Conservation (phyloP, 306 rosid species). For the Vigna reflexopilosa region DNA sequence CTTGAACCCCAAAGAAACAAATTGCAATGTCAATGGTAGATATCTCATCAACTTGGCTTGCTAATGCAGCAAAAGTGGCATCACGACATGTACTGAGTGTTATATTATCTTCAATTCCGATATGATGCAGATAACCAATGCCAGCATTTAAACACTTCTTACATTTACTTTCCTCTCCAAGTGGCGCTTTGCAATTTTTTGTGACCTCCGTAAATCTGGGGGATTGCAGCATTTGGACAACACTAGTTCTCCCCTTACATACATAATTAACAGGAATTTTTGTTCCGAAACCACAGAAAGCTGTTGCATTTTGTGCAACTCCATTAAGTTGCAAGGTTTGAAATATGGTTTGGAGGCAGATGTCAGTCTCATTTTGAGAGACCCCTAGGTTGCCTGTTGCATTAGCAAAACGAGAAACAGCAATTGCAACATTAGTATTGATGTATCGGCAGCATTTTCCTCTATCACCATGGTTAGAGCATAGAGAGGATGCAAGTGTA, state of each 20-base stretch:
- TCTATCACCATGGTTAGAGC: constrained; percentile 69
- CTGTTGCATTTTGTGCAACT: constrained; percentile 73
- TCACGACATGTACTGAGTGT: constrained; percentile 91
- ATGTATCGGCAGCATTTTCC: constrained; percentile 96
- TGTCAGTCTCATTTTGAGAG: constrained; percentile 61
- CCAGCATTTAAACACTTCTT: constrained; percentile 85
- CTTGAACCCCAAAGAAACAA: constrained; percentile 95
- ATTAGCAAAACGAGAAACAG: constrained; percentile 84
- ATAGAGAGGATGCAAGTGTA: constrained; percentile 77
- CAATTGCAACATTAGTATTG: constrained; percentile 83
- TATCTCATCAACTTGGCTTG: constrained; percentile 74
- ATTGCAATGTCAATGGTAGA: constrained; percentile 76
- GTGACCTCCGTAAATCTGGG: constrained; percentile 74
- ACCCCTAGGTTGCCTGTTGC: constrained; percentile 82
- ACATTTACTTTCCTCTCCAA: constrained; percentile 72
- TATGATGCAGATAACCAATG: constrained; percentile 71
- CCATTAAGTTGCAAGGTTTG: constrained; percentile 77
- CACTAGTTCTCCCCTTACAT: constrained; percentile 83
- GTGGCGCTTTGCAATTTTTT: constrained; percentile 69
- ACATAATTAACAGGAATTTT: constrained; percentile 84
- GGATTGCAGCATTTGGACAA: constrained; percentile 81
- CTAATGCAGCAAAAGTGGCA: constrained; percentile 83
- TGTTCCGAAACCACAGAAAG: constrained; percentile 87
- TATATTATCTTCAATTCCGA: constrained; percentile 73
- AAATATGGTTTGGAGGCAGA: constrained; percentile 75